Evolutionary conservation across 75 land plant species (phyloP).

Genomic region (Picea glauca): DNA sequence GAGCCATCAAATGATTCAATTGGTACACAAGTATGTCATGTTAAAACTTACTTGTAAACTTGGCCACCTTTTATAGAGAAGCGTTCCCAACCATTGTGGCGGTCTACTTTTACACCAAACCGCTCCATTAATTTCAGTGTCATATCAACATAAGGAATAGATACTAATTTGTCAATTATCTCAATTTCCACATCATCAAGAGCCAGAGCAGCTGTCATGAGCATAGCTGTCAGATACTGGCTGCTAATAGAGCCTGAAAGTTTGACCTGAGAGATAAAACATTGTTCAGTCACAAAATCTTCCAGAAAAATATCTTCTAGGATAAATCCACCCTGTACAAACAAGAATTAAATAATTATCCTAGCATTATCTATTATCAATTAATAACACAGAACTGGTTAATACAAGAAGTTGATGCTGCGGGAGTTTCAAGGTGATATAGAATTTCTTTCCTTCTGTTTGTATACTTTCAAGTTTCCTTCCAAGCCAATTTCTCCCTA

Average conservation of each 20-base stretch:
- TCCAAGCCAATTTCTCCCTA: neutral
- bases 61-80: constrained; percentile 84
- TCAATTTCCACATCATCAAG: constrained; percentile 91
- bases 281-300: neutral
- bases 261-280: constrained; percentile 62
- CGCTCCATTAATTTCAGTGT: constrained; percentile 91
- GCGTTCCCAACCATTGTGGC: constrained; percentile 67
- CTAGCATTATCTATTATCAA: neutral
- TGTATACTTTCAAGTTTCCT: neutral
- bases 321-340: neutral
- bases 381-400: too few species aligned
- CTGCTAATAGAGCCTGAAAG: constrained; percentile 98
- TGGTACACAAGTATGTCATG: neutral
- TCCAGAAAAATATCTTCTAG: neutral
- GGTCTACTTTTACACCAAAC: constrained; percentile 82
- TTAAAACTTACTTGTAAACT: constrained; percentile 77
- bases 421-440: neutral
- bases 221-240: constrained; percentile 87
- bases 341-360: neutral
- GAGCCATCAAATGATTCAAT: neutral
- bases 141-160: constrained; percentile 98
- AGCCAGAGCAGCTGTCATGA: constrained; percentile 94
- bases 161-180: constrained; percentile 90
- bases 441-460: neutral
- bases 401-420: neutral